A percentile compares a stretch with the other conserved stretches of the same genome.
Conservation (phyloP, 2,329 filamentous ascomycete genomes). For the Biscogniauxia marginata region DNA sequence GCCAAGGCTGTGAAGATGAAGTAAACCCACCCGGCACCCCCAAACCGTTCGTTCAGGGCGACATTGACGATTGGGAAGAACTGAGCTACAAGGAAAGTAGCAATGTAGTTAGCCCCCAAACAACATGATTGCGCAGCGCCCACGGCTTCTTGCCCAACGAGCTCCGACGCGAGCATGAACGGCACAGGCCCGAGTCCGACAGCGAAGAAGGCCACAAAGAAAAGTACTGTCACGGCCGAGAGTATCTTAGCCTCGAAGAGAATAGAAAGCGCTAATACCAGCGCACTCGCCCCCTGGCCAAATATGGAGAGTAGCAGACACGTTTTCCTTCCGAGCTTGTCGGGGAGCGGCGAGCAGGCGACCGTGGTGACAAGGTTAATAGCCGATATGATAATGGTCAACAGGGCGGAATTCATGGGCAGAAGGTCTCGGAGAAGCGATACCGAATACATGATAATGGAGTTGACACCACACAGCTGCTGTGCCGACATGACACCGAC, state of each 20-base stretch:
- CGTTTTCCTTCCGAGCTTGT: conserved; percentile 82
- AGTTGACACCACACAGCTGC: conserved; percentile 93
- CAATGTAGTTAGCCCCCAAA: conserved; percentile 81
- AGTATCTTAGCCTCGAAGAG: conserved; percentile 68
- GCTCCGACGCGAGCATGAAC: conserved; percentile 88
- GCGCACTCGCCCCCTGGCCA: conserved; percentile 78
- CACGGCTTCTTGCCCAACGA: conserved; percentile 87
- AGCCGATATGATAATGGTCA: conserved; percentile 84
- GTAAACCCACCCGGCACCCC: conserved; percentile 79
- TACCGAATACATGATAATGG: conserved; percentile 97
- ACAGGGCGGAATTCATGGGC: conserved; percentile 73
- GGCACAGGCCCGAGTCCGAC: conserved; percentile 90
- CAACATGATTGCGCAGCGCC: conserved; percentile 89
- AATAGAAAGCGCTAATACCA: conserved; percentile 79
- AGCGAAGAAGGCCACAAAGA: conserved; percentile 88
- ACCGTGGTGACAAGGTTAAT: conserved; percentile 85
- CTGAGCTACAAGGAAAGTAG: conserved; percentile 89
- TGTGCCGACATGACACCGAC: conserved; percentile 90
- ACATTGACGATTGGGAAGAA: conserved; percentile 90
- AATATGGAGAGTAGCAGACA: conserved; percentile 80
- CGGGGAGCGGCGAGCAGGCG: conserved; percentile 78
- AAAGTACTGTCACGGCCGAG: conserved; percentile 76
- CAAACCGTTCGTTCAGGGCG: conserved; percentile 60
- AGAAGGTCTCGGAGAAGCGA: conserved; percentile 80
- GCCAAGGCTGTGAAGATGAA: conserved; percentile 85